Evolutionary conservation across 2,329 filamentous ascomycete genomes (phyloP), one percentile per base, ranked within the genome.

Genomic region (Diaporthe citri): DNA sequence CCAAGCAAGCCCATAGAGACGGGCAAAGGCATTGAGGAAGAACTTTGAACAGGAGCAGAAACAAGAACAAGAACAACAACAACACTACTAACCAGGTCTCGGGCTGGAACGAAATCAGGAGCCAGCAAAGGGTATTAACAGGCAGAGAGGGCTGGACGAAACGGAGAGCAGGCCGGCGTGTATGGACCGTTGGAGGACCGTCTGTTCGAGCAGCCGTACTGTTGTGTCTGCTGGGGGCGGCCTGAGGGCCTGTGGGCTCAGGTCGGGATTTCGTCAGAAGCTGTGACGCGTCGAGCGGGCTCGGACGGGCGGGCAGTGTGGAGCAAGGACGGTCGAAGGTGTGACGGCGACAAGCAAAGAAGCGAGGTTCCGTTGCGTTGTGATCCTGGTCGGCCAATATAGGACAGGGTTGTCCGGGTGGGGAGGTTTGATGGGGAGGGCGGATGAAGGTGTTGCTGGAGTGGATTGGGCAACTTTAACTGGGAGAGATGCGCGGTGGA

Each of bases 121-220:
- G 64, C 48, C 64, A 72, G 57, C 60, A 72, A 60, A 39, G 59
- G 59, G 71, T 72, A 72, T 64, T 64, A 71, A 59, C 67, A 60
- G 48, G 71, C 36, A 3, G 31, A 52, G 34, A 28, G 71, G 46
- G 48, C 39, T 56, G 48, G 48, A 51, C 57, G 25, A 72, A 72
- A 72, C 71, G 71, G 59, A 64, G 60, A 31, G 36, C 60, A 43
- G 28, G 41, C 36, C 34, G 34, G 36, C 57, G 34, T 52, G 46
- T 55, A 43, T 56, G 57, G 57, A 72, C 71, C 71, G 71, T 72
- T 56, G 71, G 48, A 55, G 57, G n/a, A 64, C 71, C 57, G 71
- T 72, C 71, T 55, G 57, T 1, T 0, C 17, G 17, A 51, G 28
- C 48, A 43, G 48, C 2, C n/a, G 46, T 57, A 48, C 43, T 34